Evolutionary conservation across 169 alveolate species (phyloP).

Genomic region (Perkinsus marinus): DNA sequence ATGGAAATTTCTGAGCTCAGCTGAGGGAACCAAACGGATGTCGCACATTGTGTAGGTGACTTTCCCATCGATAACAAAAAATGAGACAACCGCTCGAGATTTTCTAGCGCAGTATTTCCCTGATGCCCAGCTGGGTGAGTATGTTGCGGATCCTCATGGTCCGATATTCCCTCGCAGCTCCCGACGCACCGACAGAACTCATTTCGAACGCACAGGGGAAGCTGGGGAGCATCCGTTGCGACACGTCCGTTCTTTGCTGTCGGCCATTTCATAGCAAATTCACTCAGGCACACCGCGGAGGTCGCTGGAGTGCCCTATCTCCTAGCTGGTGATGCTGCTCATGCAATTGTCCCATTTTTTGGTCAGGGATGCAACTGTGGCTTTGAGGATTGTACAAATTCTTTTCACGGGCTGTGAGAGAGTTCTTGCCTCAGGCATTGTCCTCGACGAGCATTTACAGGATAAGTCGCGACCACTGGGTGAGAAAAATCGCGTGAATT

Average conservation of each 20-base stretch:
- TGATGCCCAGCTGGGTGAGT: not conserved
- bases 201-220: not conserved
- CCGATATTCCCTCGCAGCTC: not conserved
- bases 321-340: slow-evolving; percentile 22
- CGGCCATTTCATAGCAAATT: not conserved
- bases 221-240: not conserved
- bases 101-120: not conserved
- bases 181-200: not conserved
- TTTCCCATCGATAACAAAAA: not conserved
- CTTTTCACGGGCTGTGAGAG: not conserved
- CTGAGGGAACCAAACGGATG: no score
- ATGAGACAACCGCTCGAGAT: not conserved
- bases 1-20: no score
- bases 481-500: not conserved
- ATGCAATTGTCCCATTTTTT: slow-evolving; percentile 28
- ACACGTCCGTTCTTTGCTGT: not conserved
- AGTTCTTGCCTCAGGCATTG: not conserved
- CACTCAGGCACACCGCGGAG: not conserved
- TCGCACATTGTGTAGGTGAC: not conserved
- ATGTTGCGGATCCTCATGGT: not conserved
- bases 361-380: slow-evolving; percentile 32
- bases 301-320: not conserved
- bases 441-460: slow-evolving; percentile 4
- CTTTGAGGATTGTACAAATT: slow-evolving; percentile 21
- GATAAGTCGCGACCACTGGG: not conserved